A percentile compares a stretch with the other conserved stretches of the same genome.
Conservation (phyloP, 2,329 filamentous ascomycete species). For the Spiromastix sp. region DNA sequence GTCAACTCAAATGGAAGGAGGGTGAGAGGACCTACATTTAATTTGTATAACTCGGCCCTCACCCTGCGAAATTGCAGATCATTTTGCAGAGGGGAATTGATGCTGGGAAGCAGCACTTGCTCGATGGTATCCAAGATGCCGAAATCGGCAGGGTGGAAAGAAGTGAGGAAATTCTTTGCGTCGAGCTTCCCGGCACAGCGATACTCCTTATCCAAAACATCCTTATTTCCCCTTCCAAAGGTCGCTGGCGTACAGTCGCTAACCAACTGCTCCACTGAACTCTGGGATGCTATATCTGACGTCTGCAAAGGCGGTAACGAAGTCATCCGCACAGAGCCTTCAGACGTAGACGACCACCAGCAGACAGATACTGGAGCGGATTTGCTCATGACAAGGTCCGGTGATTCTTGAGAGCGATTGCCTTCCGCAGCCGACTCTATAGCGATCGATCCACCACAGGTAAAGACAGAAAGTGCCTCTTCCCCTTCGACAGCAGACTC, state of each 20-base stretch:
- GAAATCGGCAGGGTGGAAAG: constrained; percentile 41
- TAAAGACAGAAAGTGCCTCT: neutral
- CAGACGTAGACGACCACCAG: neutral
- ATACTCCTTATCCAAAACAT: constrained; percentile 43
- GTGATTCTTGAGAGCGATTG: neutral
- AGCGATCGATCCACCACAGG: neutral
- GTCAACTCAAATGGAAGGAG: neutral
- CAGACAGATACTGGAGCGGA: neutral
- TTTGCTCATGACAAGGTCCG: neutral
- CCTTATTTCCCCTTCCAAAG: constrained; percentile 37
- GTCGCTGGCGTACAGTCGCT: constrained; percentile 35
- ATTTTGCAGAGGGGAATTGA: constrained; percentile 10
- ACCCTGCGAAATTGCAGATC: constrained; percentile 23
- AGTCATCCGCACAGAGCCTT: neutral
- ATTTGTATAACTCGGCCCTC: constrained; percentile 46
- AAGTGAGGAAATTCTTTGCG: constrained; percentile 34
- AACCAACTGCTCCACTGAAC: constrained; percentile 17
- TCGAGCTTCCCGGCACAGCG: constrained; percentile 46
- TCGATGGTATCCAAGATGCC: constrained; percentile 44
- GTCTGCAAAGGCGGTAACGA: neutral
- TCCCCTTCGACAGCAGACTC: neutral
- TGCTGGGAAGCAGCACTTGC: constrained; percentile 34
- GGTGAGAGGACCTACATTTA: constrained; percentile 35
- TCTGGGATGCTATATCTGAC: too few relatives aligned
- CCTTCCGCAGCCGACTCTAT: neutral